Evolutionary conservation across 1,139 yeast species (phyloP).

Genomic region (Saccharomyces hybrid): DNA sequence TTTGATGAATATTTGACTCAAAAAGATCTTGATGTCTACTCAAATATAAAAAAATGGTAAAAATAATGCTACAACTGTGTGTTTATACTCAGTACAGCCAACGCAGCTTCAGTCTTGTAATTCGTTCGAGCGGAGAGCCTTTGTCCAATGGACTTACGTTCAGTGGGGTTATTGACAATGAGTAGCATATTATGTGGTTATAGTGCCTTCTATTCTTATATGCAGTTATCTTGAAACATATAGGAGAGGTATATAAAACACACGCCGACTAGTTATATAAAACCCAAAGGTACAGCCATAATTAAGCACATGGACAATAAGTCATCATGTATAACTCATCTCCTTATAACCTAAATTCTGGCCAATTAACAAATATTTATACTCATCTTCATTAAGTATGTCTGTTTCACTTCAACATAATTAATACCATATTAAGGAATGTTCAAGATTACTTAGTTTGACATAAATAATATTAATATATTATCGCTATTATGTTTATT

Average conservation of each 20-base stretch:
- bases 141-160: neutral
- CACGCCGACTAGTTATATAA: neutral
- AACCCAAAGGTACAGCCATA: neutral
- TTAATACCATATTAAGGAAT: too few species aligned
- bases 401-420: too few species aligned
- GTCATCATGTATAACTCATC: too few species aligned
- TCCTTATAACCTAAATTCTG: neutral
- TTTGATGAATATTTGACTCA: neutral
- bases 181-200: neutral
- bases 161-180: neutral
- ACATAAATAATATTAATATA: too few species aligned
- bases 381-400: too few species aligned
- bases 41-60: neutral
- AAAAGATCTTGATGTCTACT: neutral
- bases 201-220: neutral
- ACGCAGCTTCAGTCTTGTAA: neutral
- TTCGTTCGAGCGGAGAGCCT: neutral
- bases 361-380: too few species aligned
- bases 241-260: too few species aligned
- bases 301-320: too few species aligned
- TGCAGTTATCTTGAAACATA: neutral
- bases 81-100: neutral
- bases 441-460: too few species aligned
- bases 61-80: neutral
- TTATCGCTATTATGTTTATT: too few species aligned